Evolutionary conservation across 2,329 filamentous ascomycete species (phyloP).

Genomic region (Nothopassalora personata): DNA sequence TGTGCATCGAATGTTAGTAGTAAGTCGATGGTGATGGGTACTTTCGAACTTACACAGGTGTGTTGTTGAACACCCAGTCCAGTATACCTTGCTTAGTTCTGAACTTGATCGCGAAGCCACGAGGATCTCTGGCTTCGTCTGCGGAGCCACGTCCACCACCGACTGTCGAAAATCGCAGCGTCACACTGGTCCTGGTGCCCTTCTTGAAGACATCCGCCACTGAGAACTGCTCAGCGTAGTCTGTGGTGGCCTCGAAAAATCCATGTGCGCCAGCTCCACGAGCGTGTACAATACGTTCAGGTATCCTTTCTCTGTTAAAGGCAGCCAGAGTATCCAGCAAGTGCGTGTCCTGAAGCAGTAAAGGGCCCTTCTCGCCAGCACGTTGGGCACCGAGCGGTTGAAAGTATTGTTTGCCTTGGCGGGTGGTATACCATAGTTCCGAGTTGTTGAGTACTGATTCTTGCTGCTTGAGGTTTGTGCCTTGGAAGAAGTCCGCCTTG

Average conservation of each 20-base stretch:
- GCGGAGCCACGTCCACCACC: conserved; percentile 73
- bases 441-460: conserved; percentile 26
- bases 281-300: conserved; percentile 61
- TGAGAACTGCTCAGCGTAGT: conserved; percentile 24
- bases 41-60: conserved; percentile 11
- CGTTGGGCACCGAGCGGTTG: conserved; percentile 36
- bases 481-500: conserved; percentile 26
- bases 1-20: conserved; percentile 3
- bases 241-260: conserved; percentile 53
- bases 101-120: conserved; percentile 48
- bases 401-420: conserved; percentile 28
- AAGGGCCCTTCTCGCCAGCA: conserved; percentile 46
- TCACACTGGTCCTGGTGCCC: conserved; percentile 60
- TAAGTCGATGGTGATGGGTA: neutral
- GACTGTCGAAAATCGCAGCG: conserved; percentile 73
- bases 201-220: conserved; percentile 61
- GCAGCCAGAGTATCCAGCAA: conserved; percentile 57
- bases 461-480: conserved; percentile 24
- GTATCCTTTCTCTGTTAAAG: conserved; percentile 69
- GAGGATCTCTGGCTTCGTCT: conserved; percentile 43
- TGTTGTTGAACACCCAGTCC: conserved; percentile 20
- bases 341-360: conserved; percentile 61
- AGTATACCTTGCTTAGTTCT: conserved; percentile 42
- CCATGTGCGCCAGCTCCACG: conserved; percentile 54
- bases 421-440: conserved; percentile 27